Base-by-base conservation (phyloP, 352 stramenopile species). In the Phytophthora uliginosa region DNA sequence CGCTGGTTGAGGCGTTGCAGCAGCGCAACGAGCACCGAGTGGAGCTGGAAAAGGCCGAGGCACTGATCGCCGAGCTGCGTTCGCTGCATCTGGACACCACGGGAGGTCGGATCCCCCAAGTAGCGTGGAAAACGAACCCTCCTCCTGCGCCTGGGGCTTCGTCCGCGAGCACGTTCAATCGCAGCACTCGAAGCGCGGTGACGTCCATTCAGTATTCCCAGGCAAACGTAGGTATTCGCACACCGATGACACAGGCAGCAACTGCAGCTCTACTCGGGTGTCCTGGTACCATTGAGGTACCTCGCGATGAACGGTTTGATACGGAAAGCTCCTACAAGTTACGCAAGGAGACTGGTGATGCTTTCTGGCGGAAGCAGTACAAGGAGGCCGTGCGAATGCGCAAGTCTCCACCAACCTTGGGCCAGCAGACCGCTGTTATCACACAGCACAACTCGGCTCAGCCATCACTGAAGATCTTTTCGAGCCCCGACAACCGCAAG, bases 391-490 rank as follows among this genome's bases (percentile, higher is more conserved):
- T 89, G 22, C 80, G 76, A 20, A 84, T 87, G 82, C 71, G 82
- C 31, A 88, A 86, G 71, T 71, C 79, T 24, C 77, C 75, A 9
- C 69, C 64, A 22, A 45, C 42, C 33, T 47, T 31, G 57, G 47
- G 59, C 8, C 59, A 69, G 18, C 71, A 47, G 52, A 66, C 24
- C 13, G 57, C 33, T 18, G 36, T 50, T 42, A 26, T 47, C 22
- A 33, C 40, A 15, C 61, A 69, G 31, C 28, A 67, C 24, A 52
- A 56, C n/a, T 12, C 22, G 54, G 34, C 20, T 53, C 65, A 79
- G 45, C 81, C 85, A 7, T 90, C 84, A 7, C 80, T 93, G 42
- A 88, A 88, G 79, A 93, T 93, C 69, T 93, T 93, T 66, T 92
- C 86, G 15, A 78, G 77, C 36, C 86, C 83, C 0, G 80, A 89